Percentiles rank a stretch among this genome's conserved stretches.
Evolutionary conservation across 2,329 filamentous ascomycete species (phyloP).

Genomic region (Graphilbum fragrans): DNA sequence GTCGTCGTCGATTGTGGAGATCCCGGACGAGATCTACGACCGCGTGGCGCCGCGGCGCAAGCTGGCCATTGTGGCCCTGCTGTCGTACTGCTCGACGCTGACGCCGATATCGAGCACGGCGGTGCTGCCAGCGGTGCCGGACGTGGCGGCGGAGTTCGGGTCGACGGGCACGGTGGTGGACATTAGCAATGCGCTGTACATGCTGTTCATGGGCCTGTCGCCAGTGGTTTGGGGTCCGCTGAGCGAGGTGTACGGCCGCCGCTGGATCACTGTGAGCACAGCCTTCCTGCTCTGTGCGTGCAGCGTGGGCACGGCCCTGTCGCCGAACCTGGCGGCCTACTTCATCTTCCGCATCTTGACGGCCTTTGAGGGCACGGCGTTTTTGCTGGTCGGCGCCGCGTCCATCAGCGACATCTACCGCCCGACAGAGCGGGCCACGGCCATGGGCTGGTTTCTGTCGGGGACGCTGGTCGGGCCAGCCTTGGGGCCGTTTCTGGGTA

Average conservation of each 20-base stretch:
- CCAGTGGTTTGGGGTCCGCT: constrained; percentile 57
- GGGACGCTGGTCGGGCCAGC: constrained; percentile 56
- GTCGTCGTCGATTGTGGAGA: constrained; percentile 17
- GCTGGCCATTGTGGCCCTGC: constrained; percentile 50
- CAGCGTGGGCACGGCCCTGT: constrained; percentile 52
- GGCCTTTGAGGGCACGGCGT: constrained; percentile 57
- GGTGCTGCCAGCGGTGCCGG: constrained; percentile 51
- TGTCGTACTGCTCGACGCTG: constrained; percentile 66
- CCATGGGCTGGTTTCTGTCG: constrained; percentile 52
- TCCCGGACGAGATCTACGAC: constrained; percentile 50
- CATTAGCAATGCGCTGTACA: constrained; percentile 55
- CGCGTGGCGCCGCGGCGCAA: constrained; percentile 51
- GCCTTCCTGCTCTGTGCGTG: constrained; percentile 49
- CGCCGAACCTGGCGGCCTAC: constrained; percentile 52
- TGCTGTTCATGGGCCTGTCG: constrained; percentile 57
- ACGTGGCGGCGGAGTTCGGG: constrained; percentile 46
- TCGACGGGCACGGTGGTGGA: constrained; percentile 54
- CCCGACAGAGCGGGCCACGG: constrained; percentile 51
- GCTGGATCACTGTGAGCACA: constrained; percentile 41
- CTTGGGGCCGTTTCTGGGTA: constrained; percentile 45
- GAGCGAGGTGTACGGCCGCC: constrained; percentile 43
- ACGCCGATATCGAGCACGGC: constrained; percentile 58
- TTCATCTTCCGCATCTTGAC: constrained; percentile 59
- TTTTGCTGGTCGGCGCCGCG: constrained; percentile 53
- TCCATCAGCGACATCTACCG: constrained; percentile 47